Evolutionary conservation across 768 basidiomycete species (phyloP).

Genomic region (Rhodosporidiobolus odoratus): DNA sequence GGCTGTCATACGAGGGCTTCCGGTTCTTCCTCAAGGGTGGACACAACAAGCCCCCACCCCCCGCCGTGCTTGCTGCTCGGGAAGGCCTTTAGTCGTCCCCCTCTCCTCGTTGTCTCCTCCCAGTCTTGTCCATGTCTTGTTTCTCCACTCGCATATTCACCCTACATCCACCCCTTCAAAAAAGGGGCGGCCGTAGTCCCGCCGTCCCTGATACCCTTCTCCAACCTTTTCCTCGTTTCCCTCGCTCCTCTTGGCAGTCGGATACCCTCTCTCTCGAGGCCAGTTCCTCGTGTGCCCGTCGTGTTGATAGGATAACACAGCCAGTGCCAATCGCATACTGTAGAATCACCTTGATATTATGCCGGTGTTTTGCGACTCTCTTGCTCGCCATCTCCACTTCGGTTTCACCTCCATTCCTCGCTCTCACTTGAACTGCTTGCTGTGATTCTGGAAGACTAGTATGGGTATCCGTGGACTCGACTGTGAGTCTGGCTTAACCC

Average conservation of each 20-base stretch:
- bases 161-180: background rate
- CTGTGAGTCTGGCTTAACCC: constrained; percentile 6
- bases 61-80: background rate
- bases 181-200: background rate
- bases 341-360: background rate
- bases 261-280: background rate
- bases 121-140: background rate
- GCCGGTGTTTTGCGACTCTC: background rate
- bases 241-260: background rate
- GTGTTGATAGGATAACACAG: background rate
- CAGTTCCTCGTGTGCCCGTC: background rate
- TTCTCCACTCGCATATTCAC: constrained; percentile 2
- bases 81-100: constrained; percentile 3
- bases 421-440: background rate
- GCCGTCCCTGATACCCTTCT: background rate
- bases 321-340: background rate
- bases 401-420: background rate
- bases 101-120: background rate
- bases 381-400: too few species aligned
- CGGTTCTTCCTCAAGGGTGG: constrained; percentile 35
- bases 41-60: constrained; percentile 17
- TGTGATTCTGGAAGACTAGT: background rate
- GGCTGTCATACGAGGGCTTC: constrained; percentile 39
- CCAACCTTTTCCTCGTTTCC: background rate
- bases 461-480: constrained; percentile 24